Evolutionary conservation across 805 yeast genomes (phyloP), one percentile per base, ranked within the genome.

Genomic region (Kodamaea leandrae): DNA sequence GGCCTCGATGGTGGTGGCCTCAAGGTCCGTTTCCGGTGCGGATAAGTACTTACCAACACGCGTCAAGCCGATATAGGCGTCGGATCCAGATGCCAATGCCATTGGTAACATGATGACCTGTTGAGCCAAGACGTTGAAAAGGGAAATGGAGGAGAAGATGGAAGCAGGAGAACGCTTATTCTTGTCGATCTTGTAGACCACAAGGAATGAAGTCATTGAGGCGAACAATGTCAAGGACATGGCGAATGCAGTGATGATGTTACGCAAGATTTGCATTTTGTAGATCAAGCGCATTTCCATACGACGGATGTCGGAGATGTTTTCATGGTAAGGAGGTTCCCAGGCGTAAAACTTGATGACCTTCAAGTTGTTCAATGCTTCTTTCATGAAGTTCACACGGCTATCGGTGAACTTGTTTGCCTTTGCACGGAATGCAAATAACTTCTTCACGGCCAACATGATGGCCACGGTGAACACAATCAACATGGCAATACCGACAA

Each of bases 281-380:
- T 80, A 73, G 45, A 90, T 74, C 38, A 70, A 66, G 4, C 54
- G 51, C 75, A 86, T 81, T 62, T 89, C 97, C 17, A 65, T 55
- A 0, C 57, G 52, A 57, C 97, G 76, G 18, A 77, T 68, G 8
- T 68, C 71, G n/a, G 77, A 55, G 23, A 90, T 74, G 40, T 74
- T 66, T 7, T 71, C 60, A 41, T 72, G 71, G 57, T 87, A 90
- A 1, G 96, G 89, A 21, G 71, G 71, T 63, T 90, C 97, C 96
- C 96, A 90, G 1, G 95, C 86, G 59, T 89, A 90, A 58, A 76
- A 86, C 66, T 90, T 90, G 60, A 90, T 86, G 58, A 83, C 73
- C 55, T 85, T 86, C 73, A 90, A 77, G 50, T 84, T 80, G 54
- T 76, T 80, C 49, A 90, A 68, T 16, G 88, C 77, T 60, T 90